These are phyloP conservation scores for Aureobasidium vineae DNA, from an alignment of 2,329 filamentous ascomycete species.

Conservation along the genomic window DNA sequence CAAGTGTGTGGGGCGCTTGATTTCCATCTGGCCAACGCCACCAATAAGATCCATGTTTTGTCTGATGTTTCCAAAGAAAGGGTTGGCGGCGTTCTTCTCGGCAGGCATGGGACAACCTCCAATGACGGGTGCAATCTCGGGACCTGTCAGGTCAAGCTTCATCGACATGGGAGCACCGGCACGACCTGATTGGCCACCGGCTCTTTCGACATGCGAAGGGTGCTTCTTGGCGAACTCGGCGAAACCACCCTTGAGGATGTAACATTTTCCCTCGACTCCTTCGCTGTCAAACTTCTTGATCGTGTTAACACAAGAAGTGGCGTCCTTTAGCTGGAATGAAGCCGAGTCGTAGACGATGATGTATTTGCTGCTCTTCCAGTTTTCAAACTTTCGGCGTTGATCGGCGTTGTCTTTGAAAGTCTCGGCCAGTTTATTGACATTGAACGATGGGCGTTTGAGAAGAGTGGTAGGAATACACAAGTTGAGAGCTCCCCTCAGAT, in stretches of 20 bases:
- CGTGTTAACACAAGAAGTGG: slow-evolving; percentile 75
- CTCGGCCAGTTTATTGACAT: slow-evolving; percentile 79
- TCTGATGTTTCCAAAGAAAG: slow-evolving; percentile 93
- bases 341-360: slow-evolving; percentile 86
- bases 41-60: slow-evolving; percentile 95
- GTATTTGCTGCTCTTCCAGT: slow-evolving; percentile 70
- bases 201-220: slow-evolving; percentile 61
- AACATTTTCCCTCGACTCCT: slow-evolving; percentile 70
- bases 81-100: slow-evolving; percentile 68
- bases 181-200: slow-evolving; percentile 15
- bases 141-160: slow-evolving; percentile 48
- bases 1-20: slow-evolving; percentile 58
- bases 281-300: slow-evolving; percentile 89
- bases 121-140: slow-evolving; percentile 70
- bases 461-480: slow-evolving; percentile 94
- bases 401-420: slow-evolving; percentile 70
- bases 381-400: slow-evolving; percentile 69
- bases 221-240: slow-evolving; percentile 66
- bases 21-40: slow-evolving; percentile 76
- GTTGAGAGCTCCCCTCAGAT: slow-evolving; percentile 79
- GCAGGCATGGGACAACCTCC: slow-evolving; percentile 82
- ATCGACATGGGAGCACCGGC: slow-evolving; percentile 34
- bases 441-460: slow-evolving; percentile 86
- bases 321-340: slow-evolving; percentile 76
- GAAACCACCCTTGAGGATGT: slow-evolving; percentile 81